phyloP scores from a whole-genome alignment of 345 rosid genomes.

The Bruguiera parviflora region DNA sequence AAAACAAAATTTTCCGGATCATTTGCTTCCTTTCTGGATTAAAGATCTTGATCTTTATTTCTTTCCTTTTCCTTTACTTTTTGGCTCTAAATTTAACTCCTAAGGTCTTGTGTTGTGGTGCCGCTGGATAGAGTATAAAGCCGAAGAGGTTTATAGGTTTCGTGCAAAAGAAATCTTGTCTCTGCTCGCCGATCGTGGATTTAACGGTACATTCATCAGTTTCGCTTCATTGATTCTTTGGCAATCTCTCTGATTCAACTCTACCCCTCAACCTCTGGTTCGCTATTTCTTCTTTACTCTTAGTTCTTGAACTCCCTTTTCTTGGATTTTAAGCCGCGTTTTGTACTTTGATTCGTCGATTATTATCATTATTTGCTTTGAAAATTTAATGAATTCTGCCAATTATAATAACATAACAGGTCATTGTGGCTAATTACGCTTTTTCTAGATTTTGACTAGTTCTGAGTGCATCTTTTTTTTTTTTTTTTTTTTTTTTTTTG shows the following conservation, averaged over 20 bases:
- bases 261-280: too few relatives aligned
- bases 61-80: neutral
- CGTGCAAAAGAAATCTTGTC: slow-evolving; percentile 71
- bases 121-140: slow-evolving; percentile 55
- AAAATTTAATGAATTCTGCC: too few relatives aligned
- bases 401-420: too few relatives aligned
- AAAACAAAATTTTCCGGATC: too few relatives aligned
- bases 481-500: neutral
- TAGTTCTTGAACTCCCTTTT: too few relatives aligned
- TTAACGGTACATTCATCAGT: slow-evolving; percentile 46
- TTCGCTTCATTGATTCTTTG: neutral
- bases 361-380: too few relatives aligned
- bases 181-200: slow-evolving; percentile 79
- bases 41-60: neutral
- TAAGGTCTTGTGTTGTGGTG: neutral
- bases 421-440: neutral
- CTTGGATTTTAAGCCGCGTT: too few relatives aligned
- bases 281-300: too few relatives aligned
- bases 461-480: neutral
- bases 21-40: neutral
- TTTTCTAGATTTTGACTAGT: neutral
- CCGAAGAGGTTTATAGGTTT: slow-evolving; percentile 56
- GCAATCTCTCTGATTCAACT: too few relatives aligned
- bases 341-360: neutral
- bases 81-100: neutral